A percentile compares a stretch with the other conserved stretches of the same genome.
These are phyloP conservation scores for Cryphonectria parasitica DNA, from an alignment of 2,329 filamentous ascomycete species.

Conservation along the genomic window DNA sequence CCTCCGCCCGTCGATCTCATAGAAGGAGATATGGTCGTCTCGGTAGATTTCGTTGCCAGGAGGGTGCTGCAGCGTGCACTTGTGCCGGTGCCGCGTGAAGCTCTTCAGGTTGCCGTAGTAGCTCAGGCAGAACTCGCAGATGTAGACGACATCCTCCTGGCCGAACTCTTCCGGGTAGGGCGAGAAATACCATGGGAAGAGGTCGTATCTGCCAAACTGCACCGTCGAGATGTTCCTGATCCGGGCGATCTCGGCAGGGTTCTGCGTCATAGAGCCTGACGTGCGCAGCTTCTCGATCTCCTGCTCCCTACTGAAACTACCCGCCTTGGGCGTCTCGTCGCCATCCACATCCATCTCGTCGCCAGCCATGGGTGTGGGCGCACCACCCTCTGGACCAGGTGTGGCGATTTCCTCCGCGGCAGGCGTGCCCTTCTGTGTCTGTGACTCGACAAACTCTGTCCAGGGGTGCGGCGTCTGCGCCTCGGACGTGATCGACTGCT, in stretches of 20 bases:
- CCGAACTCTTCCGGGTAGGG: conserved; percentile 91
- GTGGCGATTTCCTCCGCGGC: conserved; percentile 40
- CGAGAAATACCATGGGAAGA: conserved; percentile 99
- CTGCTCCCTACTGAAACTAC: conserved; percentile 75
- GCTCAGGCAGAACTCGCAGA: conserved; percentile 94
- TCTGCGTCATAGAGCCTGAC: conserved; percentile 97
- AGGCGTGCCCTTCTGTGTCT: conserved; percentile 50
- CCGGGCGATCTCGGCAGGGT: conserved; percentile 92
- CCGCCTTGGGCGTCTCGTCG: conserved; percentile 46
- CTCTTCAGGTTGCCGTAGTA: conserved; percentile 86
- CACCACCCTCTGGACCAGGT: conserved; percentile 23
- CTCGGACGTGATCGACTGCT: conserved; percentile 59
- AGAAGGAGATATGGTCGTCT: conserved; percentile 91
- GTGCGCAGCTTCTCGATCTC: conserved; percentile 97
- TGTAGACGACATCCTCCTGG: conserved; percentile 87
- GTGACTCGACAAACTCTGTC: conserved; percentile 56
- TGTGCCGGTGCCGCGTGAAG: conserved; percentile 83
- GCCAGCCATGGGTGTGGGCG: conserved; percentile 23
- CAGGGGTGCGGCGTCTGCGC: conserved; percentile 58
- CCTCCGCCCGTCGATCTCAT: conserved; percentile 92
- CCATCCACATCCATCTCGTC: conserved; percentile 61
- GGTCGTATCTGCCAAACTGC: conserved; percentile 88
- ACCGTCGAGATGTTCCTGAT: conserved; percentile 94
- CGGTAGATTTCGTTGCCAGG: conserved; percentile 98
- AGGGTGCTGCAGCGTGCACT: conserved; percentile 89